Evolutionary conservation across 352 stramenopile species (phyloP), one percentile per base, ranked within the genome.

Genomic region (Phytopythium chamaehyphon): DNA sequence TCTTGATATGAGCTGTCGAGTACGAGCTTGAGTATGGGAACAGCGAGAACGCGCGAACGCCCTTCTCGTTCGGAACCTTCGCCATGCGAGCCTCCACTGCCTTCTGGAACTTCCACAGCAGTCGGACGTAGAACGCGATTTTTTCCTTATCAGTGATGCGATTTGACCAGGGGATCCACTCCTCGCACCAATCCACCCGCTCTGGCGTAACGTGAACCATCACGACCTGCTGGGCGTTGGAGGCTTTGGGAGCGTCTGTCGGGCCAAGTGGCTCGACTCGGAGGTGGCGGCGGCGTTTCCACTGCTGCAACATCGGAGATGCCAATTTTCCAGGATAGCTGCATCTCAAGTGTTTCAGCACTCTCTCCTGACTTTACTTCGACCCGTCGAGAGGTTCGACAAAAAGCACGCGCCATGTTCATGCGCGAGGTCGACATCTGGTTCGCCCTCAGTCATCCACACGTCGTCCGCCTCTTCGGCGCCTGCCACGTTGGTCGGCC

Each of bases 381-480:
- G 9, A n/a, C n/a, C n/a, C n/a, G n/a, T n/a, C n/a, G n/a, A n/a
- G n/a, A n/a, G n/a, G n/a, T n/a, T n/a, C n/a, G n/a, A n/a, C n/a
- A 47, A n/a, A 47, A 33, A 5, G 28, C 28, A 33, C 9, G 28
- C 28, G 28, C 28, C 5, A 33, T 33, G 40, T 56, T 56, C 18
- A 21, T 19, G 7, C 15, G 28, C 11, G 51, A 57, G 18, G 40
- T 50, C 12, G 33, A 23, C 4, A 22, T 57, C n/a, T 57, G 51
- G 31, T 61, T 65, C 24, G 39, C 36, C 0, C 39, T 65, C 14
- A 57, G 38, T 12, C 58, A 65, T 19, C 58, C 58, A n/a, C 47
- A 65, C 10, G 47, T 65, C 22, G 44, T 65, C 16, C 47, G 33
- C 11, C 53, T 65, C 16, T 65, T 61, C 1, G 58, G 53, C 7